phyloP scores from a whole-genome alignment of 345 rosid species.

The Eucalyptus sideroxylon region DNA sequence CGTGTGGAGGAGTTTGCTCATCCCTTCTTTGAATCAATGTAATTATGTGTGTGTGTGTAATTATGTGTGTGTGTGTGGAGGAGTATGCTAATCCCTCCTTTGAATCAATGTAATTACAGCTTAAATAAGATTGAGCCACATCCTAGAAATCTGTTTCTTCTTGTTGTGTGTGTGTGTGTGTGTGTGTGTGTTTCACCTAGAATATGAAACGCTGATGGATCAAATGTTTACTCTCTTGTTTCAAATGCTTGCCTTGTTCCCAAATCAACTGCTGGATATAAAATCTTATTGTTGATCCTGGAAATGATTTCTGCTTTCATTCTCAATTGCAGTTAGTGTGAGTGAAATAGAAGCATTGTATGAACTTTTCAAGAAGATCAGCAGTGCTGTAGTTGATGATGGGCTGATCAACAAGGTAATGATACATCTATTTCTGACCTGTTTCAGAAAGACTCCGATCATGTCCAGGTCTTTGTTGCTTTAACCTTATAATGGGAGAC shows the following conservation, averaged over 20 bases:
- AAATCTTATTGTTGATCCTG: neutral
- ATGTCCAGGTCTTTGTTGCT: neutral
- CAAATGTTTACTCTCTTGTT: neutral
- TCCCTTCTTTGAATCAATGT: too few species aligned
- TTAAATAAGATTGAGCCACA: too few species aligned
- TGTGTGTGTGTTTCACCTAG: neutral
- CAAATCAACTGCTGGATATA: neutral
- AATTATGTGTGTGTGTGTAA: too few species aligned
- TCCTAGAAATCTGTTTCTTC: too few species aligned
- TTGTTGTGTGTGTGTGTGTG: too few species aligned
- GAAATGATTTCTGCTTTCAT: neutral
- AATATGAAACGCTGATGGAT: neutral
- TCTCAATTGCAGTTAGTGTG: constrained; percentile 55
- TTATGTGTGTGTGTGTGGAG: too few species aligned
- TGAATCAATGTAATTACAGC: too few species aligned
- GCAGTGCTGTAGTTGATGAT: constrained; percentile 92
- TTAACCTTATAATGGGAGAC: neutral
- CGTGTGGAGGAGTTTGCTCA: too few species aligned
- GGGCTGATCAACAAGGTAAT: constrained; percentile 86
- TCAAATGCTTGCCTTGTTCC: neutral
- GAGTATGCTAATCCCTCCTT: too few species aligned
- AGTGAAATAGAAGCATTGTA: constrained; percentile 92
- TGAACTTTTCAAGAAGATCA: constrained; percentile 91
- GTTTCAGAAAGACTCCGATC: neutral
- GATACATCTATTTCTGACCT: neutral